Percentiles rank a stretch among this genome's conserved stretches.
Evolutionary conservation across 176 grass and related monocot species (phyloP).

Genomic region (sorghum (Sorghum bicolor)): Sorghum_bicolor_NCBIv3 NC_012871.2:67382501-67383000

Average conservation of each 20-base stretch:
- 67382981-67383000: not conserved
- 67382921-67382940: not conserved
- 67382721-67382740: not conserved
- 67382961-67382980: not conserved
- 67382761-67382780: not conserved
- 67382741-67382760: not conserved
- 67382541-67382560: no score
- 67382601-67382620: no score
- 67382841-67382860: not conserved
- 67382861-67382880: not conserved
- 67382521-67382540: no score
- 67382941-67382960: not conserved
- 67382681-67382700: not conserved
- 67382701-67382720: not conserved
- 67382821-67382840: not conserved
- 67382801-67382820: not conserved
- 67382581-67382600: no score
- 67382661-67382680: no score
- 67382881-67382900: not conserved
- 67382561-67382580: no score
- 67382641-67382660: no score
- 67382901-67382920: not conserved
- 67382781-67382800: not conserved
- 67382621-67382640: no score
- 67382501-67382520: no score